Base-by-base conservation (phyloP, 345 rosid species). In the Citrus sp. region DNA sequence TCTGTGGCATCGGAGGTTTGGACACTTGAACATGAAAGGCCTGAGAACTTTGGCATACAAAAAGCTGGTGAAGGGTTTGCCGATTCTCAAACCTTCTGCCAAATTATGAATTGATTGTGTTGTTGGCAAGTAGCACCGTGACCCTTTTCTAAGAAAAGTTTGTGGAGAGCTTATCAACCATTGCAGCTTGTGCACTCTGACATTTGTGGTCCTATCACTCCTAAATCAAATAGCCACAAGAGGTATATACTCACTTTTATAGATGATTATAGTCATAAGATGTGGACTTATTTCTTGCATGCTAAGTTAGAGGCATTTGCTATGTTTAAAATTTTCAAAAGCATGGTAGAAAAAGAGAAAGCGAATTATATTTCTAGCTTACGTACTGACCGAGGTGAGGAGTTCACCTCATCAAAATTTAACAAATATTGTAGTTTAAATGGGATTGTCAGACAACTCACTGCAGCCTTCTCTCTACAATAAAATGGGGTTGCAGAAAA, bases 191-290 rank as follows among this genome's bases (percentile, higher is more conserved):
- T 75, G 13, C 78, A 75, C 22, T 3, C 61, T 14, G 9, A 75
- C 30, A 62, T 63, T 13, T 75, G 27, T 75, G 61, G 78, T 2
- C 61, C 42, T 4, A 40, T 75, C 9, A 74, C 9, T 14, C 78
- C 61, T 3, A 10, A n/a, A 4, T 75, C 60, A 22, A 75, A 61
- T 1, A 61, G 65, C 16, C 27, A 24, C 16, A 61, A 61, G 14
- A 9, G 12, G 18, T 61, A 61, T 10, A 1, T 75, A 24, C 1
- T 75, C 49, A 63, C 27, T 27, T 75, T 75, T 56, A 75, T 9
- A 70, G 62, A 78, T 78, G 70, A 78, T 27, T 78, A 9, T 28
- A 58, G 59, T 60, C n/a, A 12, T 2, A 70, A 77, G 21, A 9
- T 22, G 5, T 70, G 68, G 49, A 40, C 66, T 12, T 65, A 72